Evolutionary conservation across 495 filamentous ascomycete species (phyloP).

Genomic region (Penicillium goetzii): DNA sequence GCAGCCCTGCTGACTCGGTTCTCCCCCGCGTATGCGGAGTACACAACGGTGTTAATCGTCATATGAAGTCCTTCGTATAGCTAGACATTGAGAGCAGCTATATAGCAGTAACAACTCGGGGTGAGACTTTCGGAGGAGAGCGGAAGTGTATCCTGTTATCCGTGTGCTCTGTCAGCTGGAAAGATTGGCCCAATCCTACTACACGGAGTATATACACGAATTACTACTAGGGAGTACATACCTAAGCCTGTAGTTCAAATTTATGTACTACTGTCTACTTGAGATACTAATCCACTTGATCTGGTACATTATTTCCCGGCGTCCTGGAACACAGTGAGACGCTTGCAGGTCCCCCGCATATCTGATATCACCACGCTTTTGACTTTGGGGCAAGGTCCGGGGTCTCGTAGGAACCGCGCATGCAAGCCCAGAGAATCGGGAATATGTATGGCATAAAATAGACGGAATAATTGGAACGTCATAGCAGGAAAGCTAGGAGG

Average conservation of each 20-base stretch:
- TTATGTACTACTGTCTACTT: not conserved
- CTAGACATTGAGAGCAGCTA: no score
- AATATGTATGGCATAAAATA: not conserved
- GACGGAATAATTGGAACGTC: not conserved
- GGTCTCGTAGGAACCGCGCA: slow-evolving; percentile 5
- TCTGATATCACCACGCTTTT: slow-evolving; percentile 14
- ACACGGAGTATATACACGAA: not conserved
- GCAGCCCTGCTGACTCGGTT: slow-evolving; percentile 2
- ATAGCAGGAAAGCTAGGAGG: not conserved
- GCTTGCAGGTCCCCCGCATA: slow-evolving; percentile 19
- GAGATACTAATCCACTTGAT: not conserved
- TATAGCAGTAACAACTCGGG: no score
- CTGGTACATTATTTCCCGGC: not conserved
- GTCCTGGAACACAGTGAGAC: slow-evolving; percentile 11
- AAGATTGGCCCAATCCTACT: not conserved
- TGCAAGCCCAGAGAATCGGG: slow-evolving; percentile 1
- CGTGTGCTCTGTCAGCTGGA: not conserved
- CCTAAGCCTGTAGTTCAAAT: not conserved
- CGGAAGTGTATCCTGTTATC: not conserved
- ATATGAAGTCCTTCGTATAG: not conserved
- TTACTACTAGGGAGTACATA: not conserved
- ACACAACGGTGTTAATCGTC: not conserved
- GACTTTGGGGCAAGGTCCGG: slow-evolving; percentile 14
- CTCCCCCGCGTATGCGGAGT: slow-evolving; percentile 1
- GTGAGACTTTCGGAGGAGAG: not conserved